Base-by-base conservation (phyloP, 345 rosid genomes). In the Melaleuca alternifolia region DNA sequence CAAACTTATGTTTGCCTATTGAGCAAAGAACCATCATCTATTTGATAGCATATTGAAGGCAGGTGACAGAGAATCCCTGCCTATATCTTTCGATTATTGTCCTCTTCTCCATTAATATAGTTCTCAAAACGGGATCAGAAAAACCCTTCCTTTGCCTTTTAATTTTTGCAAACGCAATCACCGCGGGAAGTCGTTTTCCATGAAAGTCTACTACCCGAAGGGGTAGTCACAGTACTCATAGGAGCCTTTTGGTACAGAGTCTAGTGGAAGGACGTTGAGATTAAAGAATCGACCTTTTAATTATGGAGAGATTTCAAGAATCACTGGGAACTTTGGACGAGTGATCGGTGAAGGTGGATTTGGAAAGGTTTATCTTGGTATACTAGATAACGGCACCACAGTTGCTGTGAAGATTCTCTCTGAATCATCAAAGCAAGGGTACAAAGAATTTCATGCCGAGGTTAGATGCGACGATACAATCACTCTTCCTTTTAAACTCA, bases 271-370 rank as follows among this genome's bases (percentile, higher is more conserved):
- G 59, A 51, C 50, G 0, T 12, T 44, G 33, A 54, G 4, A 26
- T 53, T 26, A 18, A 91, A 77, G 57, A 71, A 87, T 52, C 89
- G 77, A 13, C 88, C 65, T 24, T 90, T 89, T 53, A 90, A 88
- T 20, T 91, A 86, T 81, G 13, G 83, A 0, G 95, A 92, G 62
- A 87, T 92, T 54, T 84, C 88, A 21, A 88, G 51, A n/a, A 86
- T 92, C 52, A 93, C 96, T 15, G 84, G 91, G 54, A 91, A 92
- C 85, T 93, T 93, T 81, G 85, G 75, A 53, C 88, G 52, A 76
- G 51, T 89, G 53, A 90, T 92, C 51, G 95, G 94, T 75, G 87
- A 83, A 84, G 94, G 94, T 77, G 95, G 94, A 52, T 93, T 93
- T 50, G 92, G 92, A 62, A 88, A 53, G 65, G 92, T 89, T 16